Evolutionary conservation across 441 rosid species (phyloP).

Genomic region (Melastoma candidum): DNA sequence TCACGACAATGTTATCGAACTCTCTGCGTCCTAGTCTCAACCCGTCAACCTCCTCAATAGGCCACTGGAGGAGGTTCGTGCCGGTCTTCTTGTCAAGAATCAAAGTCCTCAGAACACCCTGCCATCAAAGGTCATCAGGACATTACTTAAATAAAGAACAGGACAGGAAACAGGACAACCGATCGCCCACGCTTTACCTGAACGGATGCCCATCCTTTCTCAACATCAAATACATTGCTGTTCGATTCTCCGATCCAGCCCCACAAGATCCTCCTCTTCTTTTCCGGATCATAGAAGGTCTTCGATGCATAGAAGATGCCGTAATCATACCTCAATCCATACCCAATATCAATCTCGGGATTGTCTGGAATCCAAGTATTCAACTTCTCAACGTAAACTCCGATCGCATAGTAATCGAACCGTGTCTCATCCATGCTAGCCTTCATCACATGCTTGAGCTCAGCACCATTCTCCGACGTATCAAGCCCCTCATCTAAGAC

Average conservation of each 20-base stretch:
- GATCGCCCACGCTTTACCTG: conserved; percentile 42
- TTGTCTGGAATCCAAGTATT: conserved; percentile 66
- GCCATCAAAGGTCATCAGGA: background rate
- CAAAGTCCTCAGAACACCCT: conserved; percentile 76
- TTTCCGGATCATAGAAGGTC: conserved; percentile 73
- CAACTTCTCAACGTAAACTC: conserved; percentile 50
- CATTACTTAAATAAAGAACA: background rate
- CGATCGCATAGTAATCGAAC: conserved; percentile 74
- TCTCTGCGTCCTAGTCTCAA: conserved; percentile 47
- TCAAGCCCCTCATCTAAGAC: conserved; percentile 43
- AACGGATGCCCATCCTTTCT: conserved; percentile 95
- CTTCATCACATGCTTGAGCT: conserved; percentile 72
- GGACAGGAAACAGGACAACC: background rate
- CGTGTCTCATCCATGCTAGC: conserved; percentile 73
- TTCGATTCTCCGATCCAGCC: conserved; percentile 89
- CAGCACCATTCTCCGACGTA: conserved; percentile 52
- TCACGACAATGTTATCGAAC: conserved; percentile 30
- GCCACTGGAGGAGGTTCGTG: conserved; percentile 75
- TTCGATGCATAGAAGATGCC: conserved; percentile 88
- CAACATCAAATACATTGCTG: conserved; percentile 58
- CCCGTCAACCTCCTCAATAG: conserved; percentile 70
- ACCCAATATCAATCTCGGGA: conserved; percentile 65
- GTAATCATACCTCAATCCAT: conserved; percentile 77
- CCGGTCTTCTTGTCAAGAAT: conserved; percentile 59
- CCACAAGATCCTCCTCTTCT: conserved; percentile 68